Conservation (phyloP, 129 eudicot genomes). For the Flaveria linearis region DNA sequence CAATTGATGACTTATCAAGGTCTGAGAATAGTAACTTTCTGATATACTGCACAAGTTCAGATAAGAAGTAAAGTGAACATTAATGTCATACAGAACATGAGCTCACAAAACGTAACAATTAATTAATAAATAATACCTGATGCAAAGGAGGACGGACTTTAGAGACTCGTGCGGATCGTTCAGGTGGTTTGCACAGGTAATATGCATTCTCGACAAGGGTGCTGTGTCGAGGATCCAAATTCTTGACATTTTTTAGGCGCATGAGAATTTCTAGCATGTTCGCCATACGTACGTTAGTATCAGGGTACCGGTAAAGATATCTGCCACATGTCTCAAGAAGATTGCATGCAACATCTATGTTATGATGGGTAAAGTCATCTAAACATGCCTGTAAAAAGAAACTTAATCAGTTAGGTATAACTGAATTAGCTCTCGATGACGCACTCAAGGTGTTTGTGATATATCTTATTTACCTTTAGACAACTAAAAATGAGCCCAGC, state of each 20-base stretch:
- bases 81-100: not conserved
- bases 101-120: not conserved
- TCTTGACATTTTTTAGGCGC: constrained; percentile 93
- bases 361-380: constrained; percentile 94
- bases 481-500: constrained; percentile 89
- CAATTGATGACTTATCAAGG: constrained; percentile 89
- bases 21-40: constrained; percentile 90
- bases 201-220: constrained; percentile 98
- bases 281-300: constrained; percentile 87
- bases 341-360: constrained; percentile 97
- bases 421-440: constrained; percentile 1
- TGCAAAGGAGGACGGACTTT: constrained; percentile 95
- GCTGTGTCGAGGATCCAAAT: constrained; percentile 96
- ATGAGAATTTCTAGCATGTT: constrained; percentile 95
- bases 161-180: constrained; percentile 89
- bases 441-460: not conserved
- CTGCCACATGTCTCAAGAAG: constrained; percentile 99
- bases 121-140: constrained; percentile 58
- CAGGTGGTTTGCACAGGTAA: constrained; percentile 96
- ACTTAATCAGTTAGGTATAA: constrained; percentile 16
- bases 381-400: constrained; percentile 71
- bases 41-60: constrained; percentile 64
- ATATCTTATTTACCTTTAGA: constrained; percentile 60
- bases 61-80: constrained; percentile 16
- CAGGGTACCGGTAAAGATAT: constrained; percentile 89